Base-by-base conservation (phyloP, 2,329 filamentous ascomycete species). In the Aquanectria penicillioides region DNA sequence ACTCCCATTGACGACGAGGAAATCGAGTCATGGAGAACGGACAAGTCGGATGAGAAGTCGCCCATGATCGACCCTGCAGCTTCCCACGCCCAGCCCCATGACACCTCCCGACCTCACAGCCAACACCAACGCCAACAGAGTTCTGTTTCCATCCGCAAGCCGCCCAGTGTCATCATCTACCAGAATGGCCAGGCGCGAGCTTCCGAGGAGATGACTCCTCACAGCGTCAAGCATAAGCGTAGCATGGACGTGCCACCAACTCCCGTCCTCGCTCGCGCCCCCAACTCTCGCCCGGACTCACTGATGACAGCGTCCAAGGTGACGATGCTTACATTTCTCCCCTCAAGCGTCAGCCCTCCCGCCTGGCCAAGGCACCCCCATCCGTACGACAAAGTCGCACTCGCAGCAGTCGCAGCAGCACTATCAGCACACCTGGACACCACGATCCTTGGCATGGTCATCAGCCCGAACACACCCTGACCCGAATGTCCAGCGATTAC, bases 1-100 rank as follows among this genome's bases (percentile, higher is more conserved):
- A 85, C 85, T 0, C 86, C 87, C 11, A 87, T 89, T 58, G 81
- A 84, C 61, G 87, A 89, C 65, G 86, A 88, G 59, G 87, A 89
- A 70, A 89, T 89, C 57, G 84, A 85, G 64, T 86, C 84, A 4
- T 89, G 87, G 87, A 87, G 85, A 68, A 74, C 75, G 23, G 76
- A 74, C 50, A 71, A 69, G 48, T 47, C 46, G 44, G 64, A 69
- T 34, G 70, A 76, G 64, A 74, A 77, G 69, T 64, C 67, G 11
- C 74, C 50, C n/a, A 57, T 68, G 33, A 59, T 63, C 26, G 63
- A 68, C n/a, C n/a, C n/a, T n/a, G n/a, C n/a, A n/a, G n/a, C n/a
- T 49, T 57, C 22, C 49, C 13, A 20, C 41, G 51, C 43, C 20
- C 18, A 38, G 49, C 34, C 34, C 12, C 12, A 46, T 15, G 41